Base-by-base conservation (phyloP, 495 filamentous ascomycete genomes). In the Lineolata rhizophorae region DNA sequence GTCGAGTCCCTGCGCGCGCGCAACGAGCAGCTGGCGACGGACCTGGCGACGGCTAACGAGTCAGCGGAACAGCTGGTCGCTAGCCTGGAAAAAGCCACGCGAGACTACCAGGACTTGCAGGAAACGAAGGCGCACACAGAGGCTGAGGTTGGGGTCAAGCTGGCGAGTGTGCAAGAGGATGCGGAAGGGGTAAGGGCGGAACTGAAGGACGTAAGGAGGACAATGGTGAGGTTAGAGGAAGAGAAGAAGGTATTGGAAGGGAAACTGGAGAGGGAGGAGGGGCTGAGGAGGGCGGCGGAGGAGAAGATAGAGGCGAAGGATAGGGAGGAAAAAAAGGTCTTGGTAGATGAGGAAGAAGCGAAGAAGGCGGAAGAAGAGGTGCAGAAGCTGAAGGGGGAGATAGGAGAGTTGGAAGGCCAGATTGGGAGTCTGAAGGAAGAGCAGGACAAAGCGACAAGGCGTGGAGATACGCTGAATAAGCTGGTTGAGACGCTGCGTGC, bases 381-480 rank as follows among this genome's bases (percentile, higher is more conserved):
- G n/a, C n/a, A 44, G 40, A 29, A 32, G 32, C 31, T 40, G 5
- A 27, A 41, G n/a, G 32, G 41, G 32, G 34, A 47, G 24, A 32
- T 47, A 3, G 28, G 38, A 27, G 24, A 35, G 20, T 31, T 48
- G 0, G 42, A 44, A 19, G 38, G 30, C 3, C 37, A 38, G 5
- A 31, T 44, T 2, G 41, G 52, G 10, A 35, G 53, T 13, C 40
- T 55, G 10, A 49, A 50, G 26, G 44, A 52, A 25, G 51, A 53
- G 16, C 61, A 61, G 36, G 48, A 58, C 13, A 48, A 58, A 30
- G 55, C 49, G 15, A 60, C 67, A 31, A 68, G 69, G 45, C 55
- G 55, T 4, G 53, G 59, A 2, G 51, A 53, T 15, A 59, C 62
- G 1, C 35, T 70, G 8, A 64, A 70, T 29, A 47, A 53, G n/a